Evolutionary conservation across 805 yeast genomes (phyloP).

Genomic region (Yamadazyma philogaea): DNA sequence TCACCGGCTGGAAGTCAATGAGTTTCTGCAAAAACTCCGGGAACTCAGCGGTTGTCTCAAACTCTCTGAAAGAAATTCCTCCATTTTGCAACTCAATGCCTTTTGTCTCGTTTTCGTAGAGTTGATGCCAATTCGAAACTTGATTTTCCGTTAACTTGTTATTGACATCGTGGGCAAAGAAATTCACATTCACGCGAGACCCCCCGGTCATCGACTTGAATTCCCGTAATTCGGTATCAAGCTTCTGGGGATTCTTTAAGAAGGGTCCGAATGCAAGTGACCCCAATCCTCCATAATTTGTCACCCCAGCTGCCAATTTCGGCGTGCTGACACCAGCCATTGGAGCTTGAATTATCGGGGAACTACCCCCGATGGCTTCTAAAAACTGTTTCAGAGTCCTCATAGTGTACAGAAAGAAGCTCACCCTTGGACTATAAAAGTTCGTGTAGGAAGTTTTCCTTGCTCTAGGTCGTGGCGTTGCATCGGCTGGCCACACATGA

Average conservation of each 20-base stretch:
- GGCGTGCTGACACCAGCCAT: conserved; percentile 57
- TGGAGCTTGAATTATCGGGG: conserved; percentile 54
- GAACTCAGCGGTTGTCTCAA: conserved; percentile 18
- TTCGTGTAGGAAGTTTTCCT: neutral
- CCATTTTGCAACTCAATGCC: conserved; percentile 18
- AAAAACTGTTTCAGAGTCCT: conserved; percentile 11
- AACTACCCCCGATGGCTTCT: conserved; percentile 26
- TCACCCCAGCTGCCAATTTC: conserved; percentile 41
- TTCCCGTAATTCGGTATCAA: conserved; percentile 7
- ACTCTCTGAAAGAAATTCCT: conserved; percentile 28
- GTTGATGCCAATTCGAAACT: conserved; percentile 16
- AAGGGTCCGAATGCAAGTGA: conserved; percentile 41
- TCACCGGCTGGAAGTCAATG: conserved; percentile 33
- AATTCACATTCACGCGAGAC: conserved; percentile 42
- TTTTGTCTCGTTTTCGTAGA: conserved; percentile 8
- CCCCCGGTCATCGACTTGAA: conserved; percentile 13
- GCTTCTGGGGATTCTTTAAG: conserved; percentile 18
- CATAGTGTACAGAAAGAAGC: neutral
- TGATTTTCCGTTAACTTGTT: conserved; percentile 16
- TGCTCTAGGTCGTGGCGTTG: neutral
- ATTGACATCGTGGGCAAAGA: conserved; percentile 41
- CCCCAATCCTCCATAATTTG: conserved; percentile 49
- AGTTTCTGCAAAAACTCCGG: conserved; percentile 17
- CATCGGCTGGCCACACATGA: neutral
- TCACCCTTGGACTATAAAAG: too few relatives aligned